A percentile compares a stretch with the other conserved stretches of the same genome.
Conservation (phyloP, 2,329 filamentous ascomycete species). For the Sphaerulina vaccinii region DNA sequence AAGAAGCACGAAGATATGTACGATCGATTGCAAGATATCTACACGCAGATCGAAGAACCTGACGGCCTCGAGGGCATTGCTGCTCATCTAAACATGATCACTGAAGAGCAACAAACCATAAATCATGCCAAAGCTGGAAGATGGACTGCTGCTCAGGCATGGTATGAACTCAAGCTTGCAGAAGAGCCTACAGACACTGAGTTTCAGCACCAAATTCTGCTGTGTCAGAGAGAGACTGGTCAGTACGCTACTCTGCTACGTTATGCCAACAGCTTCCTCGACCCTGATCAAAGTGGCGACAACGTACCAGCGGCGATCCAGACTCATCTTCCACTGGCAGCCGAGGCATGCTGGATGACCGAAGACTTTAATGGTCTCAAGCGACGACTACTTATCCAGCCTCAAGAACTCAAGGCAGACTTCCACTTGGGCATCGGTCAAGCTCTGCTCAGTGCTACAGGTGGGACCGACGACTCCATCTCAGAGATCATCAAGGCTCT, state of each 20-base stretch:
- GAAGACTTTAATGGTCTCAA: constrained; percentile 75
- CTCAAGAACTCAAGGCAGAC: constrained; percentile 50
- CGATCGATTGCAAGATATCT: constrained; percentile 78
- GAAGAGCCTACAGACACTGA: constrained; percentile 75
- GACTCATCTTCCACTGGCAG: constrained; percentile 67
- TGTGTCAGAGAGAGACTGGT: constrained; percentile 90
- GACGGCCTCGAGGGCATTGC: constrained; percentile 96
- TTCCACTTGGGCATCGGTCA: constrained; percentile 82
- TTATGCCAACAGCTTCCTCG: constrained; percentile 72
- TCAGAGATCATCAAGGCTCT: constrained; percentile 60
- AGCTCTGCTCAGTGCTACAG: constrained; percentile 59
- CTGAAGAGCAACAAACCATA: constrained; percentile 88
- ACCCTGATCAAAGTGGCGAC: constrained; percentile 7
- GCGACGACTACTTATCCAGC: constrained; percentile 50
- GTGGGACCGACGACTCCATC: constrained; percentile 54
- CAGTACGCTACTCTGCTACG: constrained; percentile 75
- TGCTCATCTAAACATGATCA: constrained; percentile 78
- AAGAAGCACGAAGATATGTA: constrained; percentile 53
- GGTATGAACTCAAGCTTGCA: constrained; percentile 89
- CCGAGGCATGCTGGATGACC: constrained; percentile 90
- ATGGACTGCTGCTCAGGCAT: constrained; percentile 93
- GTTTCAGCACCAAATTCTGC: constrained; percentile 77
- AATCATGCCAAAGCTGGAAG: constrained; percentile 89
- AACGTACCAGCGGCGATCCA: constrained; percentile 11
- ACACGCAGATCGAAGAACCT: constrained; percentile 95